These are phyloP conservation scores for Rhizophagus sp. DNA, from an alignment of 192 early-diverging fungal genomes.

Conservation along the genomic window DNA sequence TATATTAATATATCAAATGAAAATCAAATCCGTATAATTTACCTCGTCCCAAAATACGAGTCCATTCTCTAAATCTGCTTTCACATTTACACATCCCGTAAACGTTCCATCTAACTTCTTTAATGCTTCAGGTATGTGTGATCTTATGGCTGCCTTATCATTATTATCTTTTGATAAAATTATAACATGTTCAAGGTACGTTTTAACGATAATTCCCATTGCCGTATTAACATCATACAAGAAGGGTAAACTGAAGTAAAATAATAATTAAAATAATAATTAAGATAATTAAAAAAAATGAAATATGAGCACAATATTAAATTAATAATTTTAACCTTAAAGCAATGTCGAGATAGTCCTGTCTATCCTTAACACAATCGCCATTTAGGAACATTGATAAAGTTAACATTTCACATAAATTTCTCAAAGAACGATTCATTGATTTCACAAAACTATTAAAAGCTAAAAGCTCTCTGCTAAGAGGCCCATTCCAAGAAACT, in stretches of 20 bases:
- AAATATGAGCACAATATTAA: neutral
- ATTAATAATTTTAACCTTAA: conserved; percentile 31
- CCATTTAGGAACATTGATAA: conserved; percentile 56
- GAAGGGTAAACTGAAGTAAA: conserved; percentile 47
- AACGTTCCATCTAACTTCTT: conserved; percentile 45
- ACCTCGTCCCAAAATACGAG: conserved; percentile 53
- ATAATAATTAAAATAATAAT: conserved; percentile 1
- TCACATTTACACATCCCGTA: conserved; percentile 41
- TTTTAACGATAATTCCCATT: conserved; percentile 51
- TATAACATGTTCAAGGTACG: conserved; percentile 51
- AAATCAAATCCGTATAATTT: conserved; percentile 5
- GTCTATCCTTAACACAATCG: conserved; percentile 46
- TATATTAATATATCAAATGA: no score
- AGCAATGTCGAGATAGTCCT: conserved; percentile 51
- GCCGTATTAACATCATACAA: conserved; percentile 53
- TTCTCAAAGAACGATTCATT: conserved; percentile 59
- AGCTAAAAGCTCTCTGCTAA: conserved; percentile 70
- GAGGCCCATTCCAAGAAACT: conserved; percentile 54
- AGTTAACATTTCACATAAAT: conserved; percentile 58
- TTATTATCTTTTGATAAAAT: conserved; percentile 18
- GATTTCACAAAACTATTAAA: conserved; percentile 74
- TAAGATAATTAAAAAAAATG: neutral
- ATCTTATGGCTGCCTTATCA: conserved; percentile 5
- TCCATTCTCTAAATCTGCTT: conserved; percentile 48
- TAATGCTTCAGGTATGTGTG: conserved; percentile 34